phyloP scores from a whole-genome alignment of 768 basidiomycete genomes.

The Favolaschia claudopus region DNA sequence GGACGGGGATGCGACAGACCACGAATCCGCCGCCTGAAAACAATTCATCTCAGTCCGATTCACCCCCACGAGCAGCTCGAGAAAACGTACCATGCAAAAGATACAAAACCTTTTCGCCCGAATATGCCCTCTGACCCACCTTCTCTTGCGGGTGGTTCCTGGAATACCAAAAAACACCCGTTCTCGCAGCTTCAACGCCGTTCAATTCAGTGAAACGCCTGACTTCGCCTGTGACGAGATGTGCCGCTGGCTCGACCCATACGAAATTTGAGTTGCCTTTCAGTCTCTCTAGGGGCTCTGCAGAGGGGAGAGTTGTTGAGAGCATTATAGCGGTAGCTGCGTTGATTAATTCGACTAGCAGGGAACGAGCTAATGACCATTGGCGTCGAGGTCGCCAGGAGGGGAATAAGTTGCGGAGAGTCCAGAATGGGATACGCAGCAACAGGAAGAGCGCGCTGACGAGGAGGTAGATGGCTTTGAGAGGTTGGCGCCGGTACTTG shows the following conservation, averaged over 20 bases:
- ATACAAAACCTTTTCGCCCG: slow-evolving; percentile 42
- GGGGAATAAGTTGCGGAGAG: slow-evolving; percentile 18
- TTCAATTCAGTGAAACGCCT: slow-evolving; percentile 29
- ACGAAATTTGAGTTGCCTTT: slow-evolving; percentile 22
- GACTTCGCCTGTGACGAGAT: slow-evolving; percentile 35
- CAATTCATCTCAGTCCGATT: not conserved
- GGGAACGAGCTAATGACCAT: slow-evolving; percentile 19
- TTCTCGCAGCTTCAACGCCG: slow-evolving; percentile 28
- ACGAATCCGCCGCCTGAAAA: slow-evolving; percentile 18
- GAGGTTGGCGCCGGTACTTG: slow-evolving; percentile 25
- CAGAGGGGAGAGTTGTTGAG: slow-evolving; percentile 13
- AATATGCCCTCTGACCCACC: slow-evolving; percentile 27
- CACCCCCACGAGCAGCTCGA: slow-evolving; percentile 22
- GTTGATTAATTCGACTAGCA: slow-evolving; percentile 23
- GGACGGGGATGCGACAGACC: not conserved
- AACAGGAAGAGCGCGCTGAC: slow-evolving; percentile 8
- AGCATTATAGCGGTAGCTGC: slow-evolving; percentile 11
- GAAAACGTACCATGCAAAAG: slow-evolving; percentile 40
- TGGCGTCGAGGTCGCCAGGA: slow-evolving; percentile 20
- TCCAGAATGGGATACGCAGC: slow-evolving; percentile 29
- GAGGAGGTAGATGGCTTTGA: slow-evolving; percentile 23
- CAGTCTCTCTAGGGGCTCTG: slow-evolving; percentile 14
- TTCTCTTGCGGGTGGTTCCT: slow-evolving; percentile 13
- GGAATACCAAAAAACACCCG: slow-evolving; percentile 35
- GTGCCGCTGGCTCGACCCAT: slow-evolving; percentile 29